phyloP scores from a whole-genome alignment of 164 flowering plant species.

The Annona cherimola region DNA sequence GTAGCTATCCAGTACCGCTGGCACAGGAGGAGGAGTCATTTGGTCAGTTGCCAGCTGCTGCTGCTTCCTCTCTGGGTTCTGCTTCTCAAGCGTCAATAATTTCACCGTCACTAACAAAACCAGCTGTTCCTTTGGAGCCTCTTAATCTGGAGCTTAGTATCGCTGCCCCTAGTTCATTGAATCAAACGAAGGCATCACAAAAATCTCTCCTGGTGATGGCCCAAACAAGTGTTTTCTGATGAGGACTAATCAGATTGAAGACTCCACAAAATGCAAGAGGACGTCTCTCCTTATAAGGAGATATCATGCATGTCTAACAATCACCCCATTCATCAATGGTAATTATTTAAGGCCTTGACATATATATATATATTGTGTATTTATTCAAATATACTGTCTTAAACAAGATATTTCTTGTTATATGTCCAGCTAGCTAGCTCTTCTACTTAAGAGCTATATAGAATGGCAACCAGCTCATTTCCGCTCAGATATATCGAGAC shows the following conservation, averaged over 20 bases:
- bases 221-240: slow-evolving; percentile 40
- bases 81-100: slow-evolving; percentile 4
- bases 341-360: too few relatives aligned
- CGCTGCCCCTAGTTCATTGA: slow-evolving; percentile 31
- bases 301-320: not conserved
- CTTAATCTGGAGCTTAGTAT: slow-evolving; percentile 53
- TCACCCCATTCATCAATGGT: not conserved
- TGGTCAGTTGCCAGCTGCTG: not conserved
- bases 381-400: too few relatives aligned
- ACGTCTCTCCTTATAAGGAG: slow-evolving; percentile 1
- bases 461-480: too few relatives aligned
- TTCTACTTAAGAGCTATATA: too few relatives aligned
- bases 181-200: slow-evolving; percentile 26
- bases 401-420: too few relatives aligned
- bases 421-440: too few relatives aligned
- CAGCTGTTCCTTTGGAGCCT: slow-evolving; percentile 3
- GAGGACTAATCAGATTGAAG: not conserved
- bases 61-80: slow-evolving; percentile 3
- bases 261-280: not conserved
- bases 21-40: slow-evolving; percentile 8
- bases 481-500: too few relatives aligned
- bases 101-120: not conserved
- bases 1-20: slow-evolving; percentile 5
- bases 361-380: too few relatives aligned
- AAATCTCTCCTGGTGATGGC: slow-evolving; percentile 24